phyloP scores from a whole-genome alignment of 495 filamentous ascomycete genomes.

The Jackrogersella minutella region DNA sequence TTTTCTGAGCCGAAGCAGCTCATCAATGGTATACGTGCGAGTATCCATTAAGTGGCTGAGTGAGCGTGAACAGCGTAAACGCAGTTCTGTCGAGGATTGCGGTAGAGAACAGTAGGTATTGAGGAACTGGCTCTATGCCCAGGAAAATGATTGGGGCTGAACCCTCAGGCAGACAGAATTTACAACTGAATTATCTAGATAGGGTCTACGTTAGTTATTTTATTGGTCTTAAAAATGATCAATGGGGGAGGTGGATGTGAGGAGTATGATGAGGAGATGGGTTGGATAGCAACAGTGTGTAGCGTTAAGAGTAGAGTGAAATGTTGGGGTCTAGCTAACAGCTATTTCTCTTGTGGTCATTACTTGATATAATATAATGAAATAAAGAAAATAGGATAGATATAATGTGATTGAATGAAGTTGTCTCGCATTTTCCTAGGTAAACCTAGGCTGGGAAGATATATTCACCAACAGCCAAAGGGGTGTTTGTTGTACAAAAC shows the following conservation, averaged over 20 bases:
- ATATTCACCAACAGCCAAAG: not conserved
- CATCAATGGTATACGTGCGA: slow-evolving; percentile 46
- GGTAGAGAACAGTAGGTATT: too few species aligned
- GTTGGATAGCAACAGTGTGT: not conserved
- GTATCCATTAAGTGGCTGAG: slow-evolving; percentile 46
- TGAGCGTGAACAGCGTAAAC: slow-evolving; percentile 48
- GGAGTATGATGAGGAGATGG: not conserved
- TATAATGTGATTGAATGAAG: too few species aligned
- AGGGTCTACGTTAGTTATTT: slow-evolving; percentile 38
- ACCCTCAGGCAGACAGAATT: slow-evolving; percentile 33
- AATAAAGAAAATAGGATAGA: too few species aligned
- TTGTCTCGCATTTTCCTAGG: too few species aligned
- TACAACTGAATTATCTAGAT: slow-evolving; percentile 36
- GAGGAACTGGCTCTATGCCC: too few species aligned
- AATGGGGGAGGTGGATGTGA: slow-evolving; percentile 46
- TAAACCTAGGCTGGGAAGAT: not conserved
- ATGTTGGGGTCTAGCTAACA: too few species aligned
- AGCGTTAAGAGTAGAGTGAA: too few species aligned
- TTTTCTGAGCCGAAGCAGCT: slow-evolving; percentile 49
- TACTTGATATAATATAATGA: too few species aligned
- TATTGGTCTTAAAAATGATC: slow-evolving; percentile 50
- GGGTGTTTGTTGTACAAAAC: not conserved
- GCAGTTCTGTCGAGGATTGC: slow-evolving; percentile 11
- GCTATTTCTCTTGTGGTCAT: too few species aligned
- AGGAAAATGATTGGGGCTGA: not conserved